These are phyloP conservation scores for Salix arbutifolia DNA, from an alignment of 345 rosid species.

Conservation along the genomic window DNA sequence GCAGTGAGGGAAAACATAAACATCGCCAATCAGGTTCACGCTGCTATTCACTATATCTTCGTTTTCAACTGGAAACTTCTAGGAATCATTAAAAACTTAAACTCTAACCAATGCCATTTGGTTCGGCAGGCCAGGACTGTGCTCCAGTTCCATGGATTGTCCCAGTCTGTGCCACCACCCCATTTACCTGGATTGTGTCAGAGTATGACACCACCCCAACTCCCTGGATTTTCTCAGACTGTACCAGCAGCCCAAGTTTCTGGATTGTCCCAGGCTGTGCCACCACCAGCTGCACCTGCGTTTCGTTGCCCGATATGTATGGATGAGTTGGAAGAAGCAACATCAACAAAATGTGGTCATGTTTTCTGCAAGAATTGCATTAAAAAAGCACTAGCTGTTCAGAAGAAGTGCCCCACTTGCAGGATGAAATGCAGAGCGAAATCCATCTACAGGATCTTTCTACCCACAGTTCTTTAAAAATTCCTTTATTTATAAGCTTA, in stretches of 20 bases:
- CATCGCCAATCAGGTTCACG: not conserved
- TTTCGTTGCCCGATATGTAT: constrained; percentile 25
- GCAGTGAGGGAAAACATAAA: not conserved
- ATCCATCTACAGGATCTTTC: constrained; percentile 23
- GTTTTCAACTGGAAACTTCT: not conserved
- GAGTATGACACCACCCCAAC: not conserved
- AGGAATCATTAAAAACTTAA: not conserved
- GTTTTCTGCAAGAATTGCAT: constrained; percentile 33
- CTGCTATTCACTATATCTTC: not conserved
- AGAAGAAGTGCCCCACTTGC: constrained; percentile 28
- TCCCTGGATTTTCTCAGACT: not conserved
- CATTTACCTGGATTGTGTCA: not conserved
- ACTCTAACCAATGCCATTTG: not conserved
- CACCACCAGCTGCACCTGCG: not conserved
- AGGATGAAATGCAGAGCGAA: constrained; percentile 21
- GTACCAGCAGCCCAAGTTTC: not conserved
- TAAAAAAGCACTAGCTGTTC: constrained; percentile 10
- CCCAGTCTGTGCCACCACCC: not conserved
- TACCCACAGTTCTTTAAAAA: constrained; percentile 10
- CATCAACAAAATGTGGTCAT: constrained; percentile 35
- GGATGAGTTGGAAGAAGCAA: constrained; percentile 16
- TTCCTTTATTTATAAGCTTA: not conserved
- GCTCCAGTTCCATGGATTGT: not conserved
- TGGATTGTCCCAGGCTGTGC: not conserved
- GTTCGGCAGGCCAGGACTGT: not conserved